Conservation (phyloP, 352 stramenopile genomes). For the Phytophthora foliorum region DNA sequence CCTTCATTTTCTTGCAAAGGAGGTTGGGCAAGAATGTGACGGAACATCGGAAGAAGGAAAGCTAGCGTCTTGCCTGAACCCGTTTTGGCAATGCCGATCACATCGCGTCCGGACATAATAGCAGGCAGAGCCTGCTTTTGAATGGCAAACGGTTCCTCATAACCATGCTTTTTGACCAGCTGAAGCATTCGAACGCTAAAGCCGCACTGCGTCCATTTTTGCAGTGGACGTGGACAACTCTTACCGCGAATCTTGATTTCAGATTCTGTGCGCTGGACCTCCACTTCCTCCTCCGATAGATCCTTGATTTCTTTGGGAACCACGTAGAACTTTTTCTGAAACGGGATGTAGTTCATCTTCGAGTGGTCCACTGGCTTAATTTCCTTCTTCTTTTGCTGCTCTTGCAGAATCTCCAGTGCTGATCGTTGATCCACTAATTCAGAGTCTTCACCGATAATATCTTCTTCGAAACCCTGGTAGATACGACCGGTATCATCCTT, state of each 20-base stretch:
- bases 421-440: conserved; percentile 81
- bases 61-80: conserved; percentile 93
- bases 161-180: conserved; percentile 95
- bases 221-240: conserved; percentile 95
- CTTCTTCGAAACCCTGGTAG: conserved; percentile 89
- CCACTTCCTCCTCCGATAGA: conserved; percentile 90
- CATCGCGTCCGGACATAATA: conserved; percentile 99
- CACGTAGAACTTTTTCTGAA: conserved; percentile 99
- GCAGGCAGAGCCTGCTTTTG: conserved; percentile 97
- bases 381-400: conserved; percentile 94
- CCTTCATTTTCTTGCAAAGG: conserved; percentile 95
- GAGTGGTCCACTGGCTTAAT: conserved; percentile 98
- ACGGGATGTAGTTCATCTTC: conserved; percentile 96
- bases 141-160: conserved; percentile 97
- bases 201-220: conserved; percentile 98
- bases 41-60: conserved; percentile 95
- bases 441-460: conserved; percentile 85
- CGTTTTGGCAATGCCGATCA: conserved; percentile 99
- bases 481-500: conserved; percentile 82
- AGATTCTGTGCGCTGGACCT: conserved; percentile 82
- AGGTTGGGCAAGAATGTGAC: conserved; percentile 96
- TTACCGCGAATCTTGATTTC: conserved; percentile 98
- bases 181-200: conserved; percentile 96
- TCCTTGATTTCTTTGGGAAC: conserved; percentile 94
- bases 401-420: conserved; percentile 92